Conservation (phyloP, 1,284 basidiomycete species). For the Marasmius fiardii region DNA sequence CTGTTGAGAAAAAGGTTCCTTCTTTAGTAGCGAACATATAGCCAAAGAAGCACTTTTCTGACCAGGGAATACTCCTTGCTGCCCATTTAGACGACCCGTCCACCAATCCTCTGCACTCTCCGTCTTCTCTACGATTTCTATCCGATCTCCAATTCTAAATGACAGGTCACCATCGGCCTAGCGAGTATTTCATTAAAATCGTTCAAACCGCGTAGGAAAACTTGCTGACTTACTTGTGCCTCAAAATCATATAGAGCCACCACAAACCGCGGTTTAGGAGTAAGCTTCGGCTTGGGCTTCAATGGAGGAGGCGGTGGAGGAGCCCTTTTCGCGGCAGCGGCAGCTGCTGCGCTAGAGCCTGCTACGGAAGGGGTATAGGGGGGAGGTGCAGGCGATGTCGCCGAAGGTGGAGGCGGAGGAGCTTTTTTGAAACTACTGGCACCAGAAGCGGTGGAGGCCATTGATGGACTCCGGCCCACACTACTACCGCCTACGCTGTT, state of each 20-base stretch:
- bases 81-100: slow-evolving; percentile 87
- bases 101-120: slow-evolving; percentile 95
- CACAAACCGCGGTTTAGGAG: slow-evolving; percentile 68
- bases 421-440: slow-evolving; percentile 41
- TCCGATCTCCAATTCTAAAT: slow-evolving; percentile 90
- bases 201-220: slow-evolving; percentile 4
- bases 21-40: background rate
- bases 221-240: slow-evolving; percentile 56
- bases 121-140: slow-evolving; percentile 88
- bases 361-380: slow-evolving; percentile 51
- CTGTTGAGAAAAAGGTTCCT: slow-evolving; percentile 20
- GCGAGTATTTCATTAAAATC: slow-evolving; percentile 8
- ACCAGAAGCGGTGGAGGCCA: slow-evolving; percentile 37
- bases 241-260: slow-evolving; percentile 95
- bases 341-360: slow-evolving; percentile 29
- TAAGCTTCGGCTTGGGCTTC: slow-evolving; percentile 75
- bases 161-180: slow-evolving; percentile 92
- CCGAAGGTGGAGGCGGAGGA: slow-evolving; percentile 40
- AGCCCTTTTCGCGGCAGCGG: slow-evolving; percentile 65
- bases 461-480: slow-evolving; percentile 29
- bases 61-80: slow-evolving; percentile 93
- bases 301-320: slow-evolving; percentile 91
- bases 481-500: slow-evolving; percentile 23
- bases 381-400: slow-evolving; percentile 37
- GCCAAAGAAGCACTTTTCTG: slow-evolving; percentile 22